Conservation (phyloP, 2,329 filamentous ascomycete genomes). For the Phialophora verrucosa region DNA sequence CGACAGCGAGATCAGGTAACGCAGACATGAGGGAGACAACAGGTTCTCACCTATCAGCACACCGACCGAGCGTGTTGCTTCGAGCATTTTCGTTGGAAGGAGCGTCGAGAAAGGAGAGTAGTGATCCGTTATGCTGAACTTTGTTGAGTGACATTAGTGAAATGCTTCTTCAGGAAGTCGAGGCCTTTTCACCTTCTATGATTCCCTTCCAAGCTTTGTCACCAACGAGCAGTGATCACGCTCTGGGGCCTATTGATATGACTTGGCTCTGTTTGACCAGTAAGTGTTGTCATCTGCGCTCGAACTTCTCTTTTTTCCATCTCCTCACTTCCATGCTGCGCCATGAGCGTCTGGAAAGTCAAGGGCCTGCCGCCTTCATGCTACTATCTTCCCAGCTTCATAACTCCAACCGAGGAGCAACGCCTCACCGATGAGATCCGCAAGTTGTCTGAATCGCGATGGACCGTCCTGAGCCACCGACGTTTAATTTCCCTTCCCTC, state of each 20-base stretch:
- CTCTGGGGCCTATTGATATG: not conserved
- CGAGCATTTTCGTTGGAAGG: not conserved
- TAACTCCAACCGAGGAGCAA: constrained; percentile 75
- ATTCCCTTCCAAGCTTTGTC: not conserved
- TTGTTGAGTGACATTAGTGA: not conserved
- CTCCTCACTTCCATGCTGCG: not conserved
- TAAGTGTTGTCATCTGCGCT: constrained; percentile 7
- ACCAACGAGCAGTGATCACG: not conserved
- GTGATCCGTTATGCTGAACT: not conserved
- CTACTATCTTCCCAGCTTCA: constrained; percentile 87
- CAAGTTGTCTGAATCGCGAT: constrained; percentile 73
- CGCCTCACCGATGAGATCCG: constrained; percentile 70
- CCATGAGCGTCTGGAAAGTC: constrained; percentile 57
- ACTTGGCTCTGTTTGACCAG: not conserved
- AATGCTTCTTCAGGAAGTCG: not conserved
- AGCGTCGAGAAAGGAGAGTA: not conserved
- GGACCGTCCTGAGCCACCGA: constrained; percentile 86
- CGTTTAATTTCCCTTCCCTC: constrained; percentile 91
- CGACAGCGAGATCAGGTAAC: not conserved
- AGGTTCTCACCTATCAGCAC: not conserved
- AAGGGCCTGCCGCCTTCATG: constrained; percentile 65
- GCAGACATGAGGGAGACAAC: not conserved
- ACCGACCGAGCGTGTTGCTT: not conserved
- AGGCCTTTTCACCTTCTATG: not conserved
- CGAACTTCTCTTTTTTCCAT: not conserved